Base-by-base conservation (phyloP, 2,329 filamentous ascomycete genomes). In the Aspergillus sp. region DNA sequence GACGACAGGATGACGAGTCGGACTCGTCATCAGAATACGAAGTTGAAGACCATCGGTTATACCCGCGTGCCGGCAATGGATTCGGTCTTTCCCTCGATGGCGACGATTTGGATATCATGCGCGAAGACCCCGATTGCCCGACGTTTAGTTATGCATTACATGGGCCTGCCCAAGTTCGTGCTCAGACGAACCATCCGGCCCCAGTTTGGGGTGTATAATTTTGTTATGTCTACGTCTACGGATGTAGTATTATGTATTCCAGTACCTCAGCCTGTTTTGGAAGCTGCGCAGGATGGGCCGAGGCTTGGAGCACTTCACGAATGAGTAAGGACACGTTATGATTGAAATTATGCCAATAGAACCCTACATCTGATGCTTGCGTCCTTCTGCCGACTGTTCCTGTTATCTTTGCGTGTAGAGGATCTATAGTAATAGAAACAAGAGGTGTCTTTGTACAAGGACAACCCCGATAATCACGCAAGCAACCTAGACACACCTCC, bases 1-100 rank as follows among this genome's bases (percentile, higher is more conserved):
- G 56, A 36, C 59, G 58, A 25, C 65, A 60, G 10, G 58, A 63
- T 13, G 62, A 67, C 41, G 67, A 72, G 38, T 69, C 69, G 10
- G 58, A 59, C 1, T 61, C 63, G 43, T 77, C 74, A n/a, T 78
- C 64, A 5, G 66, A 64, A 34, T 64, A 65, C 25, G 65, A 66
- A 55, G 78, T 83, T 44, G 73, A 76, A 32, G 80, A 81, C 43
- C 83, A 85, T 61, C 78, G 82, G 23, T 77, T 85, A 41, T 88
- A 88, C 58, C 85, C 85, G 0, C 80, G 80, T 56, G 75, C 85
- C 5, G 86, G 85, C 1, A 78, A 85, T 50, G 85, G 86, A 2
- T 72, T 88, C 23, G 79, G 76, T 20, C 64, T 87, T 17, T 76
- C 80, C 5, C 77, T 78, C 1, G 81, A 86, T 58, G 76, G 76